phyloP scores from a whole-genome alignment of 257 asterid genomes.

The Solanum sejunctum region DNA sequence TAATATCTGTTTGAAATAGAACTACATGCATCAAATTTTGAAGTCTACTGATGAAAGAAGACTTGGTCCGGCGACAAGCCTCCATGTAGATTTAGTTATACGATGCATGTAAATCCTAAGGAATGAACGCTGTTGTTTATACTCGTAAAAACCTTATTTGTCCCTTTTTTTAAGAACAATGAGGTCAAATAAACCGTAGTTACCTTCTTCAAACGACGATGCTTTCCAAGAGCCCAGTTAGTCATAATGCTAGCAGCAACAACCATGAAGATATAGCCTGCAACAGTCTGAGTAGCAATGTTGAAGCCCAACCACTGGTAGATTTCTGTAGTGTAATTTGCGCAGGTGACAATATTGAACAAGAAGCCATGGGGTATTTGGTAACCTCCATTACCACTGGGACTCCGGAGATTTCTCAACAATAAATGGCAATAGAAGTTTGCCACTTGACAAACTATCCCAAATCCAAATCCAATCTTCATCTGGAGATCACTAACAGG shows the following conservation, averaged over 20 bases:
- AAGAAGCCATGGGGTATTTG: conserved; percentile 91
- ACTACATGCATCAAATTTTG: neutral
- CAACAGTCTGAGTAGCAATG: conserved; percentile 80
- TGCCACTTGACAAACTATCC: conserved; percentile 71
- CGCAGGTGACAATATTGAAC: conserved; percentile 88
- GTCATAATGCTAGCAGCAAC: conserved; percentile 97
- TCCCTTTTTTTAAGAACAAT: neutral
- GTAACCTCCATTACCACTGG: conserved; percentile 62
- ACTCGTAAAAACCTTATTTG: neutral
- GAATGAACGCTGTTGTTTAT: neutral
- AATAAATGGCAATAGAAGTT: conserved; percentile 86
- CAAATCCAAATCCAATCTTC: conserved; percentile 78
- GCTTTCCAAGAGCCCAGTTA: conserved; percentile 96
- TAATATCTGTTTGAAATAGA: neutral
- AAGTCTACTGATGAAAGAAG: neutral
- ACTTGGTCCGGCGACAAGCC: neutral
- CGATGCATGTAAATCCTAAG: neutral
- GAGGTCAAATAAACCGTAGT: neutral
- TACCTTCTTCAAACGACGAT: conserved; percentile 86
- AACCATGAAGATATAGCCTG: conserved; percentile 80
- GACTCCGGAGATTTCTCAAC: conserved; percentile 75
- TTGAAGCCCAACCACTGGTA: conserved; percentile 99
- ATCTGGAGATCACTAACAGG: conserved; percentile 83
- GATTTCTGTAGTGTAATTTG: conserved; percentile 92
- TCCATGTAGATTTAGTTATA: neutral